Evolutionary conservation across 768 basidiomycete species (phyloP).

Genomic region (Exsudoporus frostii): DNA sequence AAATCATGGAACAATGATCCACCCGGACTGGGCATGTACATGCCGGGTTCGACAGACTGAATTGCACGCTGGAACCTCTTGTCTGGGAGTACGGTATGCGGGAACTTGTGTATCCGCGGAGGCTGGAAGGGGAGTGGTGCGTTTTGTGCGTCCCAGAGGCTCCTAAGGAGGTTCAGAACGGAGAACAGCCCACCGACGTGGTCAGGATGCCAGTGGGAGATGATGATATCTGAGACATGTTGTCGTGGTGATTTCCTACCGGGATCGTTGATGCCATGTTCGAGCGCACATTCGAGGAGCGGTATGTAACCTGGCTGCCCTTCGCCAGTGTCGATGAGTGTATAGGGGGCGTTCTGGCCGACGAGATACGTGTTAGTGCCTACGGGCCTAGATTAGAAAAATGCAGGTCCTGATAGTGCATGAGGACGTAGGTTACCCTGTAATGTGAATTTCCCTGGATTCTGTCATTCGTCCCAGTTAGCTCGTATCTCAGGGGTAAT

Average conservation of each 20-base stretch:
- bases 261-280: slow-evolving; percentile 31
- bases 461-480: slow-evolving; percentile 41
- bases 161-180: slow-evolving; percentile 63
- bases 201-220: slow-evolving; percentile 90
- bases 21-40: slow-evolving; percentile 43
- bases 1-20: slow-evolving; percentile 57
- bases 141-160: slow-evolving; percentile 57
- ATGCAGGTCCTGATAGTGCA: background rate
- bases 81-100: slow-evolving; percentile 33
- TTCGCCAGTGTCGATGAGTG: slow-evolving; percentile 82
- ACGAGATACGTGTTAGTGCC: slow-evolving; percentile 91
- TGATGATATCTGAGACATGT: slow-evolving; percentile 81
- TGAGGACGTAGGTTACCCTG: slow-evolving; percentile 52
- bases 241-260: slow-evolving; percentile 1
- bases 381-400: slow-evolving; percentile 24
- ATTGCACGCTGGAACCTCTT: slow-evolving; percentile 36
- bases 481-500: background rate
- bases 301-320: slow-evolving; percentile 67
- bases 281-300: slow-evolving; percentile 60
- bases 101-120: slow-evolving; percentile 77
- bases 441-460: slow-evolving; percentile 85
- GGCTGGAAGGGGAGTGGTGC: slow-evolving; percentile 49
- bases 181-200: slow-evolving; percentile 75
- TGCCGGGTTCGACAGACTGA: slow-evolving; percentile 37
- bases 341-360: slow-evolving; percentile 65